phyloP scores from a whole-genome alignment of 257 asterid genomes.

The Scutellaria minor region DNA sequence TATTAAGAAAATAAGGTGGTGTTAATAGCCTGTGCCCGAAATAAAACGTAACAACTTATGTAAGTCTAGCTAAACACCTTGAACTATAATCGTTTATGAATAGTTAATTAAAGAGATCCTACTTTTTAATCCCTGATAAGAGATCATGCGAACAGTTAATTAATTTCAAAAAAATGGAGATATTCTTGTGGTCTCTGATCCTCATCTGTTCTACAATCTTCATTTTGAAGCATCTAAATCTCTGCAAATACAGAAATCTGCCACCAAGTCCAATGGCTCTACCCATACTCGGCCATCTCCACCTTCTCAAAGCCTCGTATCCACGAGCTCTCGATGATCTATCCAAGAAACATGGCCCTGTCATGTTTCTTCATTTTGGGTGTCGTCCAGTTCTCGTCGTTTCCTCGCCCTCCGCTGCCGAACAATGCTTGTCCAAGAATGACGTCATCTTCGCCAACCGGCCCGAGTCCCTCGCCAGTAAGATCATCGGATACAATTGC shows the following conservation, averaged over 20 bases:
- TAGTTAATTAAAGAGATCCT: no score
- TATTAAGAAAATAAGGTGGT: no score
- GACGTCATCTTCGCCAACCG: conserved; percentile 57
- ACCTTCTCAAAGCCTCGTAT: conserved; percentile 48
- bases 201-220: conserved; percentile 22
- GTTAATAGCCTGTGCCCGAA: no score
- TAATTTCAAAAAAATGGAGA: conserved; percentile 12
- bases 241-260: conserved; percentile 28
- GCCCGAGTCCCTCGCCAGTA: conserved; percentile 42
- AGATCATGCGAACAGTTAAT: no score
- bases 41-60: no score
- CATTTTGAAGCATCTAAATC: conserved; percentile 24
- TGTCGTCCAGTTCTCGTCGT: conserved; percentile 38
- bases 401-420: conserved; percentile 53
- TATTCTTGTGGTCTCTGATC: conserved; percentile 14
- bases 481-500: conserved; percentile 48
- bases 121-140: no score
- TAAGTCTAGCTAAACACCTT: no score
- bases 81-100: no score
- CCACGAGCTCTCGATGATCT: conserved; percentile 43
- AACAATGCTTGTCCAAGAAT: conserved; percentile 53
- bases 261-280: conserved; percentile 61
- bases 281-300: conserved; percentile 64
- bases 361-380: conserved; percentile 52
- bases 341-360: conserved; percentile 48